phyloP scores from a whole-genome alignment of 768 basidiomycete genomes.

The Xerocomellus amylosporus region DNA sequence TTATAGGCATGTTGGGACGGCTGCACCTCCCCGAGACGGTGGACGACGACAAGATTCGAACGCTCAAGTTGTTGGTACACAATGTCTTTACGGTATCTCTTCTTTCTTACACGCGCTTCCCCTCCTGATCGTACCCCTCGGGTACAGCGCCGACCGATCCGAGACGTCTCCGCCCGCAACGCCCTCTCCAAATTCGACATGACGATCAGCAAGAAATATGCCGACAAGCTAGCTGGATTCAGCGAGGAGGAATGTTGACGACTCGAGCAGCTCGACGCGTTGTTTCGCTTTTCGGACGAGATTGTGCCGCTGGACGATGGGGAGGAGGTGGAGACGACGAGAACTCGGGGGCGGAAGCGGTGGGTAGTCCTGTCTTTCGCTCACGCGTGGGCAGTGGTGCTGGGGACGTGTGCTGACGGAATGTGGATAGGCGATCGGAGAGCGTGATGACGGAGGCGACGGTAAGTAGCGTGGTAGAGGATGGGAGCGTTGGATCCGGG shows the following conservation, averaged over 20 bases:
- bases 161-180: conserved; percentile 60
- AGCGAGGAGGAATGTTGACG: conserved; percentile 69
- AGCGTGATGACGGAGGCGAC: conserved; percentile 50
- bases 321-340: conserved; percentile 45
- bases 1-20: conserved; percentile 69
- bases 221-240: conserved; percentile 66
- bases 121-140: too few relatives aligned
- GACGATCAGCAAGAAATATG: conserved; percentile 65
- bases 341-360: conserved; percentile 49
- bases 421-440: conserved; percentile 53
- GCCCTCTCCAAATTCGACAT: conserved; percentile 71
- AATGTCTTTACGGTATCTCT: conserved; percentile 26
- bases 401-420: not conserved
- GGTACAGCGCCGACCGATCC: conserved; percentile 53
- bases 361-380: conserved; percentile 28
- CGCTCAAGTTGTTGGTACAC: conserved; percentile 58
- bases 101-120: too few relatives aligned
- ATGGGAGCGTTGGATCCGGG: conserved; percentile 33
- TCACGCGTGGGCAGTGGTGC: too few relatives aligned
- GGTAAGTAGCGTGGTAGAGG: conserved; percentile 39
- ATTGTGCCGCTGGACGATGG: conserved; percentile 65
- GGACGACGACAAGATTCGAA: conserved; percentile 66
- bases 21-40: conserved; percentile 65
- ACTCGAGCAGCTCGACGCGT: conserved; percentile 55
- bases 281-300: conserved; percentile 72